Conservation (phyloP, 164 flowering plant genomes). For the Magnolia changhungtana region DNA sequence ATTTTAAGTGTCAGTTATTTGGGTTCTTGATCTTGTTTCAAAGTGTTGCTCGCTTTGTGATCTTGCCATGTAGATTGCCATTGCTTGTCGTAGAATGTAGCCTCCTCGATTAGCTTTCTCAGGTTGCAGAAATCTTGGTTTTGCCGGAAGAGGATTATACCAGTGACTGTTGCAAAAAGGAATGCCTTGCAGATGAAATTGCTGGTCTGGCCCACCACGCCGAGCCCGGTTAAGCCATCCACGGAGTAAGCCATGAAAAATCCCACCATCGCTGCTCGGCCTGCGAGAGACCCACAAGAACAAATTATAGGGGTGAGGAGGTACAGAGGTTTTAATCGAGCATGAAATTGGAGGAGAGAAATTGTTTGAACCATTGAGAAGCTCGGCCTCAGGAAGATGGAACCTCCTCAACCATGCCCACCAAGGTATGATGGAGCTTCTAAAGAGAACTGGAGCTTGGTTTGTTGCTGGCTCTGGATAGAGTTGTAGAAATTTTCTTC, state of each 20-base stretch:
- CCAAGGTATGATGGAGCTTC: constrained; percentile 66
- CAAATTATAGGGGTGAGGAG: neutral
- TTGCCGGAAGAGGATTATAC: constrained; percentile 33
- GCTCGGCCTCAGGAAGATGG: constrained; percentile 61
- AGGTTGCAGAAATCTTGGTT: constrained; percentile 34
- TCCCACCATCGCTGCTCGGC: constrained; percentile 69
- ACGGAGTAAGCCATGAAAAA: constrained; percentile 56
- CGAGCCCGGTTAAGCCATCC: constrained; percentile 56
- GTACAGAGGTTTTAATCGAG: neutral
- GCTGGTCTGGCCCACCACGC: constrained; percentile 56
- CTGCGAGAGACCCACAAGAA: constrained; percentile 23
- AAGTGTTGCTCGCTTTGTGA: constrained; percentile 13
- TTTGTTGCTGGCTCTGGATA: constrained; percentile 53
- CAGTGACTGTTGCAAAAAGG: constrained; percentile 36
- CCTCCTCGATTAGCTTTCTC: constrained; percentile 45
- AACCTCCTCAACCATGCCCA: constrained; percentile 63
- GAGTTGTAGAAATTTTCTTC: constrained; percentile 54
- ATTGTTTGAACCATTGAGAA: constrained; percentile 41
- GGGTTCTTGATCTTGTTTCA: constrained; percentile 8
- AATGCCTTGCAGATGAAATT: constrained; percentile 56
- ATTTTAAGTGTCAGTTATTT: constrained; percentile 3
- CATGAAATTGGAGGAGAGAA: neutral
- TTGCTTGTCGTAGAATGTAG: constrained; percentile 59
- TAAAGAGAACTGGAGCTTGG: constrained; percentile 49
- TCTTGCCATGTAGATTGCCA: constrained; percentile 65